Conservation (phyloP, 2,329 filamentous ascomycete species). For the Hypoxylon sp. region DNA sequence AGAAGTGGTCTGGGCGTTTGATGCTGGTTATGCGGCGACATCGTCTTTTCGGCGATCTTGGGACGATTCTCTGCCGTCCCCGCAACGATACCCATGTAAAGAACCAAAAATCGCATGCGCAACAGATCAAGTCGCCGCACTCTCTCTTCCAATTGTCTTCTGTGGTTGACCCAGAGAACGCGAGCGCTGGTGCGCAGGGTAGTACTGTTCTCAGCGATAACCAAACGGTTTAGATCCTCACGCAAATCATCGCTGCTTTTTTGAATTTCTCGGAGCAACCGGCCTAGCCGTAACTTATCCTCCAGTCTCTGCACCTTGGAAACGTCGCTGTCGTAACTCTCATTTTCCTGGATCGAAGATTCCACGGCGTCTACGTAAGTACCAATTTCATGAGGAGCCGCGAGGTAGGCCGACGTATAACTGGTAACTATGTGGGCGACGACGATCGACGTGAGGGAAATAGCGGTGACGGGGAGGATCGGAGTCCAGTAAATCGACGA, state of each 20-base stretch:
- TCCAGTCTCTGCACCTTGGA: conserved; percentile 65
- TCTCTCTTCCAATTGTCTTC: conserved; percentile 63
- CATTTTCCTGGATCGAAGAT: conserved; percentile 70
- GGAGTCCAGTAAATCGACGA: conserved; percentile 64
- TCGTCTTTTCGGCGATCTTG: conserved; percentile 45
- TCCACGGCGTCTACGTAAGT: conserved; percentile 68
- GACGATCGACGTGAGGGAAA: conserved; percentile 64
- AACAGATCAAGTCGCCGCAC: conserved; percentile 67
- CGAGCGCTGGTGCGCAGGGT: conserved; percentile 59
- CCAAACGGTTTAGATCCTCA: conserved; percentile 64
- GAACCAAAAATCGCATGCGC: conserved; percentile 70
- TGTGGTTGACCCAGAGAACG: conserved; percentile 66
- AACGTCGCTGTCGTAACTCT: conserved; percentile 69
- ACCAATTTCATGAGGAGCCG: conserved; percentile 65
- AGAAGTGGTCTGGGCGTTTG: conserved; percentile 44
- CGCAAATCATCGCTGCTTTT: conserved; percentile 67
- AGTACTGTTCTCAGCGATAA: conserved; percentile 56
- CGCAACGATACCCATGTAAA: conserved; percentile 69
- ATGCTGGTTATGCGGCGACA: conserved; percentile 28
- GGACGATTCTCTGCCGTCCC: conserved; percentile 47
- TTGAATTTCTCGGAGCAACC: conserved; percentile 69
- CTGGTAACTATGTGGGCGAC: conserved; percentile 60
- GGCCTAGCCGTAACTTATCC: conserved; percentile 67
- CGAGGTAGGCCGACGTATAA: conserved; percentile 64
- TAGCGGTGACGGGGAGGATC: conserved; percentile 65